Percentiles rank a stretch among this genome's conserved stretches.
These are phyloP conservation scores for Aspergillus sp. DNA, from an alignment of 2,329 filamentous ascomycete species.

Conservation along the genomic window DNA sequence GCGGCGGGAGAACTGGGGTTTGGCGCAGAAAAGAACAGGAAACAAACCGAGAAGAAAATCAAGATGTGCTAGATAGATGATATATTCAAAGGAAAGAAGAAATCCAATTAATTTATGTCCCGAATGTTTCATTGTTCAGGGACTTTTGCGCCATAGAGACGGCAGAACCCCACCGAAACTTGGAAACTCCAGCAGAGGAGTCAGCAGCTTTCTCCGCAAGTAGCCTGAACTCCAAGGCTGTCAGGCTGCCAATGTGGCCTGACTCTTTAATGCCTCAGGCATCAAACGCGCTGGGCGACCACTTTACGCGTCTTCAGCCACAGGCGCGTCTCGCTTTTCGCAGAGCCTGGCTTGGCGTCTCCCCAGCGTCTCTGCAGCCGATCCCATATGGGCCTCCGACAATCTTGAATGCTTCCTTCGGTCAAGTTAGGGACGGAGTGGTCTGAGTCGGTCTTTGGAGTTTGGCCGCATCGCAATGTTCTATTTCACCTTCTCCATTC, in stretches of 20 bases:
- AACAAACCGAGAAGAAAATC: too few species aligned
- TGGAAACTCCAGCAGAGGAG: constrained; percentile 3
- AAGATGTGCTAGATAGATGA: not conserved
- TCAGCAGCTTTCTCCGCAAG: constrained; percentile 22
- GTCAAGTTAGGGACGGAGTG: constrained; percentile 27
- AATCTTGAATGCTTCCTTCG: constrained; percentile 11
- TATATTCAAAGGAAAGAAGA: not conserved
- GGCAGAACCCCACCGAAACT: constrained; percentile 22
- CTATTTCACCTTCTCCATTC: constrained; percentile 23
- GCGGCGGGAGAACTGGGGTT: not conserved
- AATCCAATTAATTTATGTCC: not conserved
- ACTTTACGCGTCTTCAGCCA: constrained; percentile 42
- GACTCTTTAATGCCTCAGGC: constrained; percentile 31
- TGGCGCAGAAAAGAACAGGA: not conserved
- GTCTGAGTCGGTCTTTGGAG: constrained; percentile 20
- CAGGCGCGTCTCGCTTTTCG: constrained; percentile 27
- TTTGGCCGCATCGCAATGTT: constrained; percentile 34
- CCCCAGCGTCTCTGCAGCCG: constrained; percentile 15
- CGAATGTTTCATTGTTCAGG: constrained; percentile 13
- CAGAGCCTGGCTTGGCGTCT: constrained; percentile 27
- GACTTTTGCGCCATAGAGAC: constrained; percentile 6
- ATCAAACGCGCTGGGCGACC: constrained; percentile 29
- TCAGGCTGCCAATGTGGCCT: not conserved
- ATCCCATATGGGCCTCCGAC: constrained; percentile 16
- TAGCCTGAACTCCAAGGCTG: constrained; percentile 13